Percentiles rank a stretch among this genome's conserved stretches.
Evolutionary conservation across 192 early-diverging fungal species (phyloP).

Genomic region (Rhizophagus prolifer): DNA sequence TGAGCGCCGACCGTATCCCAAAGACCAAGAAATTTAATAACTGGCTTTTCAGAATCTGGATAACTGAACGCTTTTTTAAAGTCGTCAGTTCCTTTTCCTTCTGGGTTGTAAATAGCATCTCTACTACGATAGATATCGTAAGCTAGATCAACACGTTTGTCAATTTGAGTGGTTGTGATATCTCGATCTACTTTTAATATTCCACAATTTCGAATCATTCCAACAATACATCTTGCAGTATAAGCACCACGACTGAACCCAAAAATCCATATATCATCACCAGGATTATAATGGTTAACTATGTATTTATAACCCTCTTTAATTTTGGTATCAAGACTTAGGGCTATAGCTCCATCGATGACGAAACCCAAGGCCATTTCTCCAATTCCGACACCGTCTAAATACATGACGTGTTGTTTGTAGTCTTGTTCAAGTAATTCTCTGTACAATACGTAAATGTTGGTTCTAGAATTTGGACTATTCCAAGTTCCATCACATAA

Average conservation of each 20-base stretch:
- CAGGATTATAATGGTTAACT: neutral
- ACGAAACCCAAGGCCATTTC: too few relatives aligned
- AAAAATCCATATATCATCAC: slow-evolving; percentile 43
- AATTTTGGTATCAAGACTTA: neutral
- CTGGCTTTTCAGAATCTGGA: slow-evolving; percentile 6
- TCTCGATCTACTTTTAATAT: slow-evolving; percentile 7
- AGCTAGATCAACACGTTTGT: neutral
- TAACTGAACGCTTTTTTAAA: slow-evolving; percentile 22
- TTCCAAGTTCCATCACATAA: too few relatives aligned
- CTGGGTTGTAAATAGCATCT: neutral
- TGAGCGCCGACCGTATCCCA: slow-evolving; percentile 25
- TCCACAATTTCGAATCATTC: slow-evolving; percentile 35
- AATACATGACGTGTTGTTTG: too few relatives aligned
- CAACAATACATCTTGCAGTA: slow-evolving; percentile 29
- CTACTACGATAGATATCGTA: slow-evolving; percentile 24
- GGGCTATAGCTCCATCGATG: too few relatives aligned
- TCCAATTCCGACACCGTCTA: too few relatives aligned
- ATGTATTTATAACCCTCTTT: neutral
- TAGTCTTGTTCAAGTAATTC: too few relatives aligned
- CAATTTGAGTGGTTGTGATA: too few relatives aligned
- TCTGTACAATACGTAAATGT: too few relatives aligned
- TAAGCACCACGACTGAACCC: slow-evolving; percentile 31
- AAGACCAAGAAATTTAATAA: slow-evolving; percentile 33
- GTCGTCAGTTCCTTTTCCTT: neutral
- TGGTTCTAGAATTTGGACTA: too few relatives aligned